Conservation (phyloP, 2,329 filamentous ascomycete species). For the Truncatella angustata region DNA sequence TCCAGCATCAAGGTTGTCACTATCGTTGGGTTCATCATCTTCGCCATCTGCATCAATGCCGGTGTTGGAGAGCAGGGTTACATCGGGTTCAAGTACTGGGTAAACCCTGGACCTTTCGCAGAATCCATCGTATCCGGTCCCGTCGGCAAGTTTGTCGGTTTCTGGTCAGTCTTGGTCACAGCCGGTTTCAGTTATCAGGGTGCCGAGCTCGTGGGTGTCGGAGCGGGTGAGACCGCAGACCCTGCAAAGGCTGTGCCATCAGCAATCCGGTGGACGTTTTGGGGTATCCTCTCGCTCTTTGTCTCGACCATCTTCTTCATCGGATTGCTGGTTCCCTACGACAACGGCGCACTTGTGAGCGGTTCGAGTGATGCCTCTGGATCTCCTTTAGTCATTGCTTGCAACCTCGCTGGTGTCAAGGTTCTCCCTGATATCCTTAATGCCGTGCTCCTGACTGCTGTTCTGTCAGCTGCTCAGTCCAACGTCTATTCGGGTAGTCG, state of each 20-base stretch:
- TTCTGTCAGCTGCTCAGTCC: constrained; percentile 75
- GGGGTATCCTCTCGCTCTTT: constrained; percentile 70
- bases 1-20: constrained; percentile 75
- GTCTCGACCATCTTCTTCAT: constrained; percentile 66
- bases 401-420: constrained; percentile 59
- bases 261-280: constrained; percentile 74
- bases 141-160: constrained; percentile 63
- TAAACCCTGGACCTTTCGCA: constrained; percentile 64
- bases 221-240: constrained; percentile 74
- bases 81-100: constrained; percentile 73
- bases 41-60: constrained; percentile 72
- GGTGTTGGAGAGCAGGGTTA: constrained; percentile 69
- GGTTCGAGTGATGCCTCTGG: constrained; percentile 55
- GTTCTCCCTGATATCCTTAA: constrained; percentile 72
- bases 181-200: constrained; percentile 72
- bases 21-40: constrained; percentile 73
- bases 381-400: constrained; percentile 63
- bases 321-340: constrained; percentile 66
- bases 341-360: constrained; percentile 5
- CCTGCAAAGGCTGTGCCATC: constrained; percentile 69
- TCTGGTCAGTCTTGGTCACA: constrained; percentile 67
- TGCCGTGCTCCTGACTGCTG: constrained; percentile 72
- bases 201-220: constrained; percentile 73
- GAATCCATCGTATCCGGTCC: constrained; percentile 54
- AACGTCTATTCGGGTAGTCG: constrained; percentile 73